Conservation (phyloP, 768 basidiomycete species). For the Boletellus emodensis region DNA sequence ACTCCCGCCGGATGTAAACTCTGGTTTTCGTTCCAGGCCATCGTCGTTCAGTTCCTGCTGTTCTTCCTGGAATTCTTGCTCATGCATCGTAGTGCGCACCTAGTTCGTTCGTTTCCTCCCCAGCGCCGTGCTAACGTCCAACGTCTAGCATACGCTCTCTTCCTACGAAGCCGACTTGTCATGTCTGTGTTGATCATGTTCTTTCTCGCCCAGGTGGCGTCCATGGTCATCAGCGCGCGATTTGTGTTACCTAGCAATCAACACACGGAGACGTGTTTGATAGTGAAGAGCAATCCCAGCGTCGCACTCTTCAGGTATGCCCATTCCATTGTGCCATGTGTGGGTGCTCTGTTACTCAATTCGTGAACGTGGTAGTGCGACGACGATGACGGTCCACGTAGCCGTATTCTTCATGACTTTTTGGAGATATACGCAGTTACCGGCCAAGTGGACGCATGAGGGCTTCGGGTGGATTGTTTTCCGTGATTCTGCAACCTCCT, state of each 20-base stretch:
- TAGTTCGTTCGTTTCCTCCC: not conserved
- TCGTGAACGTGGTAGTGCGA: slow-evolving; percentile 2
- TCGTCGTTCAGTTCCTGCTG: slow-evolving; percentile 11
- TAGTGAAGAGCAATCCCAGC: slow-evolving; percentile 7
- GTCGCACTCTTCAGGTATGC: slow-evolving; percentile 21
- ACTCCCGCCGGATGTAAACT: slow-evolving; percentile 5
- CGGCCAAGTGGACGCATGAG: slow-evolving; percentile 2
- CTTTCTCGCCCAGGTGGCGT: slow-evolving; percentile 8
- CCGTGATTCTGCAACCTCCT: slow-evolving; percentile 11
- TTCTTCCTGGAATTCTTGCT: slow-evolving; percentile 8
- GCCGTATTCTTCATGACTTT: slow-evolving; percentile 15
- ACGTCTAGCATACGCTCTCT: slow-evolving; percentile 19
- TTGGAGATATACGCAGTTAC: slow-evolving; percentile 11
- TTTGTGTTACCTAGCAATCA: slow-evolving; percentile 1
- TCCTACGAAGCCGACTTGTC: slow-evolving; percentile 1
- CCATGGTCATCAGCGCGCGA: slow-evolving; percentile 16
- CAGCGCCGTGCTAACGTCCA: not conserved
- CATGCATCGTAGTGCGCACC: slow-evolving; percentile 17
- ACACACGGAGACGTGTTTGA: slow-evolving; percentile 14
- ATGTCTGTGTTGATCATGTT: slow-evolving; percentile 6
- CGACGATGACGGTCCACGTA: slow-evolving; percentile 12
- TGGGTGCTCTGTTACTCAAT: not conserved
- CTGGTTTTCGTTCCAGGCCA: slow-evolving; percentile 19
- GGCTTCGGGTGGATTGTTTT: slow-evolving; percentile 6
- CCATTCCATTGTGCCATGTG: too few species aligned